Percentiles rank a stretch among this genome's conserved stretches.
phyloP scores from a whole-genome alignment of 768 basidiomycete species.

The Mycena rebaudengoi region DNA sequence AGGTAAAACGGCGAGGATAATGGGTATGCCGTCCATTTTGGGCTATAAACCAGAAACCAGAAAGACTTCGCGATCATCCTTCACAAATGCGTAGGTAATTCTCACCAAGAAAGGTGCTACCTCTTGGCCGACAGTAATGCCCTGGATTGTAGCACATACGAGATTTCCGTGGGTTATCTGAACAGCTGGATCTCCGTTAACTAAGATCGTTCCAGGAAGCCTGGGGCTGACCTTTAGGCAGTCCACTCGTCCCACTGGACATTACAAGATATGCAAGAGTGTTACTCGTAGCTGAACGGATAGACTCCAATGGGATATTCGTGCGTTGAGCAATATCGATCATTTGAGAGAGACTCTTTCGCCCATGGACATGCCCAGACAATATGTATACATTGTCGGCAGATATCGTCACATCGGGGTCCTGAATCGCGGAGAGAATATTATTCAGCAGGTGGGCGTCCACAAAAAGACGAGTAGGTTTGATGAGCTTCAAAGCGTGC shows the following conservation, averaged over 20 bases:
- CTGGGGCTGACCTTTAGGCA: constrained; percentile 67
- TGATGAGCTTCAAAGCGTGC: constrained; percentile 56
- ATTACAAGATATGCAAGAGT: constrained; percentile 77
- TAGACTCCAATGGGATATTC: constrained; percentile 48
- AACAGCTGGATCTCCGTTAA: constrained; percentile 57
- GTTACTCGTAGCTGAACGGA: constrained; percentile 55
- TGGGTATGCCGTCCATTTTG: constrained; percentile 50
- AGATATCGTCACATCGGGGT: constrained; percentile 43
- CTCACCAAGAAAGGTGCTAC: constrained; percentile 49
- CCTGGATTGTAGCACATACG: constrained; percentile 52
- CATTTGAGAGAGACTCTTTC: constrained; percentile 53
- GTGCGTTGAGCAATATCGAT: constrained; percentile 48
- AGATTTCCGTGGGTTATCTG: constrained; percentile 79
- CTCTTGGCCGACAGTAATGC: constrained; percentile 38
- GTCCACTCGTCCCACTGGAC: constrained; percentile 81
- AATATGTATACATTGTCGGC: constrained; percentile 59
- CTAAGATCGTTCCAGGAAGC: neutral
- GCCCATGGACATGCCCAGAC: constrained; percentile 50
- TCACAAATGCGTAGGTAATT: too few relatives aligned
- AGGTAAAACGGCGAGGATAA: constrained; percentile 67
- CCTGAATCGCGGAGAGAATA: constrained; percentile 20
- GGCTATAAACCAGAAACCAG: too few relatives aligned
- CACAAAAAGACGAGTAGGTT: constrained; percentile 63
- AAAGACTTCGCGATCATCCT: too few relatives aligned
- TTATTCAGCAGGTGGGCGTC: constrained; percentile 50